Percentiles rank a stretch among this genome's conserved stretches.
These are phyloP conservation scores for Beta vulgaris DNA, from an alignment of 148 eudicot species.

Conservation along the genomic window DNA sequence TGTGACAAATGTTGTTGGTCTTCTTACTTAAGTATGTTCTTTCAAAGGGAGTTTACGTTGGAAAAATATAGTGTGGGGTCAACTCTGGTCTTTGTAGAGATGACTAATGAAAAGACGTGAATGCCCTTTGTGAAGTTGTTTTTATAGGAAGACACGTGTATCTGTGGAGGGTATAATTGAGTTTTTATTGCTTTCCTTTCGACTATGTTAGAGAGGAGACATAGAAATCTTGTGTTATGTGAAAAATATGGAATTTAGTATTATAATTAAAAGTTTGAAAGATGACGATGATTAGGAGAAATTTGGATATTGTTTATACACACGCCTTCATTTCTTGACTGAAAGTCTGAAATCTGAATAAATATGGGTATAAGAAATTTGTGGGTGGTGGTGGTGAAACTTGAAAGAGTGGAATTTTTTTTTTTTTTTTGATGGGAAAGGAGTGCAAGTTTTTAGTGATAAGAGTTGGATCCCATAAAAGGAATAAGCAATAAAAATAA, in stretches of 20 bases:
- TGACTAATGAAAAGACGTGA: background rate
- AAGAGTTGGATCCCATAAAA: too few relatives aligned
- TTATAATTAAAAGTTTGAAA: background rate
- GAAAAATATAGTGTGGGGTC: constrained; percentile 23
- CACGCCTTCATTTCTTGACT: constrained; percentile 13
- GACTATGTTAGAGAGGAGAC: background rate
- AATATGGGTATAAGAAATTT: background rate
- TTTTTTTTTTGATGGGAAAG: too few relatives aligned
- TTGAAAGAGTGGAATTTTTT: constrained; percentile 22
- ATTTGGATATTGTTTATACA: background rate
- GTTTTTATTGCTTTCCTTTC: background rate
- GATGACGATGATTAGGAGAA: background rate
- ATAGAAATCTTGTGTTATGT: background rate
- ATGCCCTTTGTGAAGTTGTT: background rate
- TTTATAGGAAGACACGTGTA: background rate
- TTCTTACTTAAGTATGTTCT: background rate
- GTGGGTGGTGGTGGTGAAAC: background rate
- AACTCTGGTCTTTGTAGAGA: background rate
- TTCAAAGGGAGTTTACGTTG: constrained; percentile 17
- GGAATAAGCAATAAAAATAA: too few relatives aligned
- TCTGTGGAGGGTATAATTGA: background rate
- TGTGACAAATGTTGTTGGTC: background rate
- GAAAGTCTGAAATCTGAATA: too few relatives aligned
- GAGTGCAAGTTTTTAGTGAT: too few relatives aligned
- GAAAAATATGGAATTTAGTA: background rate